Percentiles rank a stretch among this genome's conserved stretches.
Evolutionary conservation across 306 rosid species (phyloP).

Genomic region (Vicia villosa): DNA sequence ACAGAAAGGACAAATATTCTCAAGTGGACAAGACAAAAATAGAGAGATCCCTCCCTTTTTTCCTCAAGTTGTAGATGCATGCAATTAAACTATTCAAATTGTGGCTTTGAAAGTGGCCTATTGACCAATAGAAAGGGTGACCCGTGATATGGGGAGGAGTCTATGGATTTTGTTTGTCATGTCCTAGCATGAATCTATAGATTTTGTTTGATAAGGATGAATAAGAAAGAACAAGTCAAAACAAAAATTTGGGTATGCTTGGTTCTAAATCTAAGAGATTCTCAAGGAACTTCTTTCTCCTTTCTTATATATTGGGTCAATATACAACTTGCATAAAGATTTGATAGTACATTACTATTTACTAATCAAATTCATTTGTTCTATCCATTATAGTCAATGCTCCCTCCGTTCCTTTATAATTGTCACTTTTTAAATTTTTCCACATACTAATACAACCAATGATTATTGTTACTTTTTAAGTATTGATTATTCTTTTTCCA

Average conservation of each 20-base stretch:
- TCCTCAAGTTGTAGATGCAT: slow-evolving; percentile 11
- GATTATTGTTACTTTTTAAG: no score
- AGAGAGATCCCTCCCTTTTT: background rate
- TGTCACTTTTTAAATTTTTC: no score
- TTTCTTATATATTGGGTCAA: no score
- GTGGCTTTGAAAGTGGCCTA: slow-evolving; percentile 32
- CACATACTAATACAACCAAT: no score
- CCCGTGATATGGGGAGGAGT: slow-evolving; percentile 6
- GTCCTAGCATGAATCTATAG: background rate
- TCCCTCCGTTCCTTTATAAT: no score
- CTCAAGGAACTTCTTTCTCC: no score
- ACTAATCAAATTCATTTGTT: background rate
- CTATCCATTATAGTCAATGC: background rate
- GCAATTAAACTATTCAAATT: slow-evolving; percentile 19
- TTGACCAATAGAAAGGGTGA: slow-evolving; percentile 33
- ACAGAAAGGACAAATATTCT: background rate
- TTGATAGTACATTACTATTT: background rate
- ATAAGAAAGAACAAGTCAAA: no score
- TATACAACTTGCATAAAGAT: background rate
- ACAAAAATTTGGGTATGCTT: no score
- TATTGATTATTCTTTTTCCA: no score
- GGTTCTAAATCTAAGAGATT: no score
- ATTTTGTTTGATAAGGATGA: slow-evolving; percentile 26
- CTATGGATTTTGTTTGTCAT: slow-evolving; percentile 28
- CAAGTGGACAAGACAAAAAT: slow-evolving; percentile 24